Evolutionary conservation across 192 early-diverging fungal genomes (phyloP).

Genomic region (Coemansia sp.): DNA sequence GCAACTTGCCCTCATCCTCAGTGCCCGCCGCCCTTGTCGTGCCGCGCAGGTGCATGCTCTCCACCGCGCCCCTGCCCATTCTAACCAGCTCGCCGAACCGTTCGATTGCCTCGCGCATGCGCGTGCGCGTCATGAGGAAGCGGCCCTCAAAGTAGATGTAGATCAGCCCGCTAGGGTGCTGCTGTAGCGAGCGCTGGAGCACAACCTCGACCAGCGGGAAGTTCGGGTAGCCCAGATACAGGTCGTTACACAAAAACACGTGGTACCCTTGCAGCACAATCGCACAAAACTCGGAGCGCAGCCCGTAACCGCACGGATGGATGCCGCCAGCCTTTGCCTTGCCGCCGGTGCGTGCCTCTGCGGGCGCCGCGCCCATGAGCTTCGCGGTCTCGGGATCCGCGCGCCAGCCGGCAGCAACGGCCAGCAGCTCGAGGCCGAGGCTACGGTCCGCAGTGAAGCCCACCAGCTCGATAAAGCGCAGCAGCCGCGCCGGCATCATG

Average conservation of each 20-base stretch:
- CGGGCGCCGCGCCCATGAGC: conserved; percentile 29
- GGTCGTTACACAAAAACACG: conserved; percentile 65
- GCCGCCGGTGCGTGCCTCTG: not conserved
- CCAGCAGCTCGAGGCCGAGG: conserved; percentile 70
- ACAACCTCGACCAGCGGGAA: conserved; percentile 61
- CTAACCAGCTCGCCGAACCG: conserved; percentile 52
- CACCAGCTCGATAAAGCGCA: conserved; percentile 79
- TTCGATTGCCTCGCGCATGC: conserved; percentile 59
- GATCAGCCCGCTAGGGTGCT: conserved; percentile 68
- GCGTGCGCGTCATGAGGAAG: conserved; percentile 56
- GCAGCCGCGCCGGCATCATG: conserved; percentile 66
- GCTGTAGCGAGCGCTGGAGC: conserved; percentile 53
- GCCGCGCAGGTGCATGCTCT: conserved; percentile 13
- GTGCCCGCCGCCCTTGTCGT: not conserved
- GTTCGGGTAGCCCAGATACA: conserved; percentile 68
- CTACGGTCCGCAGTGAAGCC: conserved; percentile 78
- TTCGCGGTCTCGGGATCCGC: conserved; percentile 5
- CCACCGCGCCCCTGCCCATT: conserved; percentile 8
- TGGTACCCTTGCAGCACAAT: conserved; percentile 73
- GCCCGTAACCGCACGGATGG: conserved; percentile 55
- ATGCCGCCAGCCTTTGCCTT: not conserved
- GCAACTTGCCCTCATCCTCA: conserved; percentile 14
- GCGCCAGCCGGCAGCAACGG: conserved; percentile 71
- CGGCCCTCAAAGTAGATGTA: conserved; percentile 72
- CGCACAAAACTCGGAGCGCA: conserved; percentile 79